Evolutionary conservation across 768 basidiomycete genomes (phyloP).

Genomic region (Phylloporus scabripes): DNA sequence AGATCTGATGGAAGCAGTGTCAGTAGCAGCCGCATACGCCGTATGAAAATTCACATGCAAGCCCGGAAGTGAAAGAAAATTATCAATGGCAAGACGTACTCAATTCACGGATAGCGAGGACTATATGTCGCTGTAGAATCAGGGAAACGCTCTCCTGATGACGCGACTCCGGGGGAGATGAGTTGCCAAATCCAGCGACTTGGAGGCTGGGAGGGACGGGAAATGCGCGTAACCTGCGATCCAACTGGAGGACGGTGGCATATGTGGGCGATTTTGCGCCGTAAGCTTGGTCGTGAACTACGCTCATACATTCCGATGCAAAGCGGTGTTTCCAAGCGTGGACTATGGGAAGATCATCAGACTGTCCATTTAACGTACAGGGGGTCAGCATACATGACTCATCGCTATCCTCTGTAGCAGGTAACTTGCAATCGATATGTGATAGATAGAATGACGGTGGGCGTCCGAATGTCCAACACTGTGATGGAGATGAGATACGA

Average conservation of each 20-base stretch:
- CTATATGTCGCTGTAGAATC: constrained; percentile 61
- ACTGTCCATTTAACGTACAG: background rate
- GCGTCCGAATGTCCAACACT: constrained; percentile 65
- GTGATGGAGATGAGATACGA: constrained; percentile 30
- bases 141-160: constrained; percentile 34
- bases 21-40: constrained; percentile 6
- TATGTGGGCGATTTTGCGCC: constrained; percentile 66
- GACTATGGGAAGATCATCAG: constrained; percentile 32
- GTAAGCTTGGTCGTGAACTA: constrained; percentile 67
- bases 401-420: constrained; percentile 45
- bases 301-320: constrained; percentile 61
- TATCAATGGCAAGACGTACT: constrained; percentile 38
- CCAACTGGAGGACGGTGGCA: constrained; percentile 59
- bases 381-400: constrained; percentile 47
- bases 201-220: constrained; percentile 63
- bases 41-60: constrained; percentile 1
- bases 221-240: constrained; percentile 62
- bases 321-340: constrained; percentile 70
- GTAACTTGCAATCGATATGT: constrained; percentile 64
- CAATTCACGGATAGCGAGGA: constrained; percentile 63
- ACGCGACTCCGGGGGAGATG: constrained; percentile 39
- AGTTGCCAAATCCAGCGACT: constrained; percentile 59
- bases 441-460: constrained; percentile 64
- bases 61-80: background rate
- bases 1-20: constrained; percentile 41